phyloP scores from a whole-genome alignment of 225 moss, liverwort and hornwort species.

The Physcomitrium patens region DNA sequence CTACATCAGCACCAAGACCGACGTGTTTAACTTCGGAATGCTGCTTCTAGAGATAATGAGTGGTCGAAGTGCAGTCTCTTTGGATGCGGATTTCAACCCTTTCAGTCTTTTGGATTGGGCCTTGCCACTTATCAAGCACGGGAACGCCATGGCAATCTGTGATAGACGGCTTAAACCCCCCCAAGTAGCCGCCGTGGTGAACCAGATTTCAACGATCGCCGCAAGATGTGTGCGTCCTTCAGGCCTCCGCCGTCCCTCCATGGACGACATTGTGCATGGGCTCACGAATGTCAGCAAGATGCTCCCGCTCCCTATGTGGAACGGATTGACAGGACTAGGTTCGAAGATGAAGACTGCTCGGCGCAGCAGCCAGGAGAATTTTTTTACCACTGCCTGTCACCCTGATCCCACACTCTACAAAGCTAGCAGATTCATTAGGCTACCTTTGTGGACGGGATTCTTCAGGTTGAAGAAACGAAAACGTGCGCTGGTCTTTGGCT shows the following conservation, averaged over 20 bases:
- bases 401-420: conserved; percentile 36
- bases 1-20: conserved; percentile 67
- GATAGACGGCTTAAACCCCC: conserved; percentile 64
- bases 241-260: conserved; percentile 56
- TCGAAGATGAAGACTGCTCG: conserved; percentile 20
- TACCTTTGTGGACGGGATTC: conserved; percentile 59
- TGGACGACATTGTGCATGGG: conserved; percentile 77
- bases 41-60: conserved; percentile 80
- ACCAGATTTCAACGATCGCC: conserved; percentile 71
- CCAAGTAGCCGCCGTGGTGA: conserved; percentile 44
- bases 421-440: conserved; percentile 39
- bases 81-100: conserved; percentile 66
- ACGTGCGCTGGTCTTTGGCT: conserved; percentile 43
- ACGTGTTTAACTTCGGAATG: conserved; percentile 90
- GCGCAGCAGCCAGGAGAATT: conserved; percentile 1
- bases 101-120: conserved; percentile 85
- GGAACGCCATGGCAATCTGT: conserved; percentile 65
- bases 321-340: conserved; percentile 20
- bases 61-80: conserved; percentile 67
- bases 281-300: conserved; percentile 62
- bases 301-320: conserved; percentile 54
- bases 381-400: conserved; percentile 8
- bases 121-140: conserved; percentile 72
- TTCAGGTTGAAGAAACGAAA: conserved; percentile 43
- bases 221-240: conserved; percentile 59